Evolutionary conservation across 768 basidiomycete species (phyloP), one percentile per base, ranked within the genome.

Genomic region (Podaxis rugospora): DNA sequence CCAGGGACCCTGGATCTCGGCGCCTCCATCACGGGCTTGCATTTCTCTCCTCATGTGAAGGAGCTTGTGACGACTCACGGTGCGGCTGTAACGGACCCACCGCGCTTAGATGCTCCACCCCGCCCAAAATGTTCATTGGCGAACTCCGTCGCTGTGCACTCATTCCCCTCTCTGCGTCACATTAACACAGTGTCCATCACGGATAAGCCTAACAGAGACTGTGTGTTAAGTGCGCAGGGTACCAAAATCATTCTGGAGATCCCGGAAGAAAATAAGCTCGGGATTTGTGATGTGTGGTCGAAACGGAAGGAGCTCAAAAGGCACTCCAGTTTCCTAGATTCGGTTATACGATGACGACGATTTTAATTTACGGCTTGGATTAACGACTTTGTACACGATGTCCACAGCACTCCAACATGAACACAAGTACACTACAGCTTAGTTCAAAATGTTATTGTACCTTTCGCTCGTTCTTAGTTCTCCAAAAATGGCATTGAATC

Each of bases 1-100:
- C 79, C 81, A 0, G 75, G 77, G 7, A 77, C 74, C 56, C 64
- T 83, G n/a, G 80, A 83, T 40, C 73, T 79, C 16, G 77, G 76
- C 25, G 82, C 86, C 9, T 83, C 85, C 61, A 83, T 94, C 55
- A 88, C 87, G 5, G 85, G 86, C 5, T 71, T 93, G 10, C 79
- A 88, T 56, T 92, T 86, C 69, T 90, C 92, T 14, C 84, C 87
- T 3, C 88, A 93, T 63, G 86, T 87, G 67, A 92, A 92, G 65
- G 94, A 96, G 67, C 73, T 97, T 37, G 73, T 96, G n/a, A 90
- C 85, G 46, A 90, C 92, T 2, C 91, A 94, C 66, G 92, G 74
- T 59, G 69, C 70, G 53, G 40, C 53, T 40, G 47, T 63, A 47
- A 27, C 54, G 37, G 39, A 51, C 64, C 50, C 51, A n/a, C 53